Evolutionary conservation across 129 eudicot genomes (phyloP).

Genomic region (Tagetes erecta): DNA sequence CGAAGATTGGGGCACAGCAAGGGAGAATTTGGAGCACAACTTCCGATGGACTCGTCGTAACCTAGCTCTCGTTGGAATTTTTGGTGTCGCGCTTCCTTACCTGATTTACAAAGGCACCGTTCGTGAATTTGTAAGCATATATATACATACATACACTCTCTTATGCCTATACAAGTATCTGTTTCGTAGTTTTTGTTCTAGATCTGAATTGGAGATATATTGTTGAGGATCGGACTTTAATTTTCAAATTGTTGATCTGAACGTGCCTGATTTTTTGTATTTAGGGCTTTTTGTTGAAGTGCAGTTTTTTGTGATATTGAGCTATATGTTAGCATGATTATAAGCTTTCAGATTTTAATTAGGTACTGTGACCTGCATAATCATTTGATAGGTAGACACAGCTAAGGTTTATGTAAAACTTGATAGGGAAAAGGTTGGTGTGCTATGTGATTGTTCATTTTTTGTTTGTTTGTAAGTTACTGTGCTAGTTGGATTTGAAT

Average conservation of each 20-base stretch:
- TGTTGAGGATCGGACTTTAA: not conserved
- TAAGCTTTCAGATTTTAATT: not conserved
- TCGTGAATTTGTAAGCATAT: conserved; percentile 59
- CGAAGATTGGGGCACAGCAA: conserved; percentile 82
- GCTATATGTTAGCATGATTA: not conserved
- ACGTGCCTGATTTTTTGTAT: not conserved
- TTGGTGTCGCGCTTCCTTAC: conserved; percentile 85
- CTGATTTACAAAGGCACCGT: conserved; percentile 93
- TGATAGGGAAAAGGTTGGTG: not conserved
- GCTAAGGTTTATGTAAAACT: not conserved
- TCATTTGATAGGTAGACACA: not conserved
- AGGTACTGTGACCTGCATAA: not conserved
- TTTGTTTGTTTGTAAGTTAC: not conserved
- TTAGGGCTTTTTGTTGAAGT: not conserved
- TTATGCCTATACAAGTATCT: not conserved
- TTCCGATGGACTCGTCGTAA: conserved; percentile 99
- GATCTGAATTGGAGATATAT: conserved; percentile 20
- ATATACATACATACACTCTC: not conserved
- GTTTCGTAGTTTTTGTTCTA: not conserved
- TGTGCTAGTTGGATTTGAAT: not conserved
- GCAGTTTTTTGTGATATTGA: not conserved
- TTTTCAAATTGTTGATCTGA: conserved; percentile 11
- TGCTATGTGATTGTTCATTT: not conserved
- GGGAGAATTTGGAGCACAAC: conserved; percentile 87
- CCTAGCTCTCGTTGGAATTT: conserved; percentile 78